Evolutionary conservation across 495 filamentous ascomycete species (phyloP).

Genomic region (Neurospora cerealis): DNA sequence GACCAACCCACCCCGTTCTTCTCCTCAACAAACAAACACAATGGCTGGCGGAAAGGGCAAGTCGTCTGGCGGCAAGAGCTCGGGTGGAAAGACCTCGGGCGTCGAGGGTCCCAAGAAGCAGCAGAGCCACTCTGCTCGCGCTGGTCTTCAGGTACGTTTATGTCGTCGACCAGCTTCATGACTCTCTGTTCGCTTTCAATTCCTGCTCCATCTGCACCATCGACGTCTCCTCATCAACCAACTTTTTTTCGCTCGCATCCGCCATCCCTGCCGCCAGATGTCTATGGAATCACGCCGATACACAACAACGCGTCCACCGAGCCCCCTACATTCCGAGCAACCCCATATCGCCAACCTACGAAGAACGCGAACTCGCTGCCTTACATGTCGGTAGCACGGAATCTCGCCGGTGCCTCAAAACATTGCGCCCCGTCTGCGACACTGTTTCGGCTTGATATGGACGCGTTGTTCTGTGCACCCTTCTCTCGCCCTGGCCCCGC

Average conservation of each 20-base stretch:
- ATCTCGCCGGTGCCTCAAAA: background rate
- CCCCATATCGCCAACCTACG: background rate
- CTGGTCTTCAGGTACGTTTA: constrained; percentile 88
- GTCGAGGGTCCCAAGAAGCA: constrained; percentile 69
- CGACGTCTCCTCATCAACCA: background rate
- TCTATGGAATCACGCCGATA: constrained; percentile 4
- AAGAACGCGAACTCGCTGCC: background rate
- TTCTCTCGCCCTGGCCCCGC: background rate
- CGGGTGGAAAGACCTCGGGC: constrained; percentile 76
- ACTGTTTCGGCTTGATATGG: background rate
- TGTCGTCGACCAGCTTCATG: constrained; percentile 7
- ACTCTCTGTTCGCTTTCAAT: constrained; percentile 6
- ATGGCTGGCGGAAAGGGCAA: constrained; percentile 86
- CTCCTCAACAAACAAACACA: constrained; percentile 13
- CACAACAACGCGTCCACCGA: constrained; percentile 7
- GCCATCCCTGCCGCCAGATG: background rate
- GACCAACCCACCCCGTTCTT: constrained; percentile 8
- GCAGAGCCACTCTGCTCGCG: constrained; percentile 96
- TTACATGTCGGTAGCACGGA: background rate
- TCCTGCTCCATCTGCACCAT: background rate
- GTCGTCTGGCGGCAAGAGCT: constrained; percentile 80
- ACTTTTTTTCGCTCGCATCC: background rate
- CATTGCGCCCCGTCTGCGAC: background rate
- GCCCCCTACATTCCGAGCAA: constrained; percentile 1
- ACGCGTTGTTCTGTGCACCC: background rate